Evolutionary conservation across 805 yeast species (phyloP).

Genomic region (Wilhelminamyces savonicus): DNA sequence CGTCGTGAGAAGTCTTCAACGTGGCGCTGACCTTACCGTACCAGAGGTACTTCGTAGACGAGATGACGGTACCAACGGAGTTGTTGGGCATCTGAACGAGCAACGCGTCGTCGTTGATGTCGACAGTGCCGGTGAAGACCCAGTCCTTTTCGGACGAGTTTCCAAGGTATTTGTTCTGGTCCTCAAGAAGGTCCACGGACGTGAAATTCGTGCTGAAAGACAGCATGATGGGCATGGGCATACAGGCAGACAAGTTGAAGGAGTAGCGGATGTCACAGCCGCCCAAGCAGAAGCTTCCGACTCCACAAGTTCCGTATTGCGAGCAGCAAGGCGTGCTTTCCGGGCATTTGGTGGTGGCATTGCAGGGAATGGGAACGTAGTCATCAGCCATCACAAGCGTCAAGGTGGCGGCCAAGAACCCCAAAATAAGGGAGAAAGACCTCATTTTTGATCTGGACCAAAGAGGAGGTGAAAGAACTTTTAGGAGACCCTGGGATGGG

Average conservation of each 20-base stretch:
- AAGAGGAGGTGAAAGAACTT: no score
- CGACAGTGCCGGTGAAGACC: slow-evolving; percentile 58
- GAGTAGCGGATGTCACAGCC: slow-evolving; percentile 82
- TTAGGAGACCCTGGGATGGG: no score
- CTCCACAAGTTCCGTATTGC: slow-evolving; percentile 73
- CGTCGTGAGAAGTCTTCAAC: slow-evolving; percentile 65
- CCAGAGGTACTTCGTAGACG: slow-evolving; percentile 79
- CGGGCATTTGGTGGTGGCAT: slow-evolving; percentile 58
- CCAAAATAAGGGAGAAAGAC: no score
- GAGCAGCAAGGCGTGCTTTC: slow-evolving; percentile 80
- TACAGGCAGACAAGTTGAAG: slow-evolving; percentile 60
- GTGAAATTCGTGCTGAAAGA: slow-evolving; percentile 38
- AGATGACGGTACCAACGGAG: slow-evolving; percentile 71
- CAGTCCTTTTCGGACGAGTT: slow-evolving; percentile 63
- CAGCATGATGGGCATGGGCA: slow-evolving; percentile 79
- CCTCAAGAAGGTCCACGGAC: slow-evolving; percentile 16
- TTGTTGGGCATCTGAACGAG: slow-evolving; percentile 71
- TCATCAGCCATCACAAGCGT: no score
- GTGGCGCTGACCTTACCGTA: slow-evolving; percentile 73
- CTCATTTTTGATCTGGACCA: no score
- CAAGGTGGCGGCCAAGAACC: no score
- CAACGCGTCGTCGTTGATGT: slow-evolving; percentile 44
- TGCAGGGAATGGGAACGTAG: slow-evolving; percentile 37
- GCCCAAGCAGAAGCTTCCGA: slow-evolving; percentile 73
- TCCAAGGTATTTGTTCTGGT: slow-evolving; percentile 51